phyloP scores from a whole-genome alignment of 495 filamentous ascomycete genomes.

The Penicillium desertorum region DNA sequence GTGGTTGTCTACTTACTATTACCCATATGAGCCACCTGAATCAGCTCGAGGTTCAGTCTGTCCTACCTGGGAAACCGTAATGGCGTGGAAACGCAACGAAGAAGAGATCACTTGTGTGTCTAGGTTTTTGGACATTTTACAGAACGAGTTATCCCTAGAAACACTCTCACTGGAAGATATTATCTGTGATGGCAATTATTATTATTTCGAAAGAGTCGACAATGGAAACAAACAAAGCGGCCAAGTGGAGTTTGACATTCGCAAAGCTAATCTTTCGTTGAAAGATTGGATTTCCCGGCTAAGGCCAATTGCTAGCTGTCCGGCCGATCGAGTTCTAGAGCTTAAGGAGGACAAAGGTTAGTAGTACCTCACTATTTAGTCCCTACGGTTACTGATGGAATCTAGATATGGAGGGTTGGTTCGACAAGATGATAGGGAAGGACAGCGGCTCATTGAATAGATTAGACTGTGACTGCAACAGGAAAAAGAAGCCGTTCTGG shows the following conservation, averaged over 20 bases:
- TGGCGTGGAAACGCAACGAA: conserved; percentile 17
- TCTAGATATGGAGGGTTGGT: conserved; percentile 19
- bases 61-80: conserved; percentile 11
- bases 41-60: conserved; percentile 3
- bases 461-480: conserved; percentile 19
- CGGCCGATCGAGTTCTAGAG: conserved; percentile 9
- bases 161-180: conserved; percentile 17
- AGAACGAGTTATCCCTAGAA: conserved; percentile 18
- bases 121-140: conserved; percentile 16
- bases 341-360: conserved; percentile 16
- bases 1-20: conserved; percentile 7
- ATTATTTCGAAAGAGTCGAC: conserved; percentile 17
- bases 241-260: conserved; percentile 18
- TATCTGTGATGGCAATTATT: conserved; percentile 20
- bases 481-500: conserved; percentile 5
- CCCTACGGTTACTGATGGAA: conserved; percentile 13
- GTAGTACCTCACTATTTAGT: conserved; percentile 10
- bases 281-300: conserved; percentile 18
- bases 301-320: conserved; percentile 10
- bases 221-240: neutral
- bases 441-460: conserved; percentile 16
- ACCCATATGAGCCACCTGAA: conserved; percentile 11
- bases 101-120: conserved; percentile 18
- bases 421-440: conserved; percentile 20
- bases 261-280: conserved; percentile 13